Evolutionary conservation across 108 stramenopile genomes (phyloP), one percentile per base, ranked within the genome.

Genomic region (Asterionellopsis glacialis): DNA sequence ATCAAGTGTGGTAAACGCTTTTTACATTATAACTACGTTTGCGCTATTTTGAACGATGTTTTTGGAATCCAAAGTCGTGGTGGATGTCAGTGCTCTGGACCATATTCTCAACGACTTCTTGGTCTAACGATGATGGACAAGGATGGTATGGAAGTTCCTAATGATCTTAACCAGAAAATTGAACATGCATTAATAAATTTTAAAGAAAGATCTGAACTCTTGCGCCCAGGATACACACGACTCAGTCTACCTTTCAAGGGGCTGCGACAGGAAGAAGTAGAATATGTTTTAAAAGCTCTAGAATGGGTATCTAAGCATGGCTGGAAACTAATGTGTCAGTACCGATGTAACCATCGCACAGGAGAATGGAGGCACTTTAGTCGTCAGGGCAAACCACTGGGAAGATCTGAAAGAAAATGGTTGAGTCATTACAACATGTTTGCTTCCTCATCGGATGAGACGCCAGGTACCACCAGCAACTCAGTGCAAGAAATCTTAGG

Each of bases 1-100:
- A 77, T 93, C 57, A 76, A 78, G 19, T 88, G 77, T 45, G 87
- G 89, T 7, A 62, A 23, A 16, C 57, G 92, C 41, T 95, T 91
- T 75, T 71, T 99, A 28, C 98, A 99, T 65, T 98, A 93, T 73
- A 96, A 96, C 59, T 98, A 95, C 59, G 98, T 98, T 41, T 95
- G 94, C 50, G 95, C 95, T 24, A 68, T 98, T 25, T 75, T 98
- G 26, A 97, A 96, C 65, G 98, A 99, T 79, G 68, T 99, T 11
- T 99, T 98, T 68, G 98, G 98, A 4, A 95, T 99, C 49, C 98
- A 99, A 81, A 78, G 75, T 28, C 72, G 97, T 9, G 94, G 94
- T 24, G 96, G 97, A 11, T 98, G 97, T 64, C 88, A 89, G 73
- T 98, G 97, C 64, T 89, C 94, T 47, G 97, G 97, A 21, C 95